A percentile compares a stretch with the other conserved stretches of the same genome.
Evolutionary conservation across 345 rosid genomes (phyloP).

Genomic region (Leavenworthia alabamica): DNA sequence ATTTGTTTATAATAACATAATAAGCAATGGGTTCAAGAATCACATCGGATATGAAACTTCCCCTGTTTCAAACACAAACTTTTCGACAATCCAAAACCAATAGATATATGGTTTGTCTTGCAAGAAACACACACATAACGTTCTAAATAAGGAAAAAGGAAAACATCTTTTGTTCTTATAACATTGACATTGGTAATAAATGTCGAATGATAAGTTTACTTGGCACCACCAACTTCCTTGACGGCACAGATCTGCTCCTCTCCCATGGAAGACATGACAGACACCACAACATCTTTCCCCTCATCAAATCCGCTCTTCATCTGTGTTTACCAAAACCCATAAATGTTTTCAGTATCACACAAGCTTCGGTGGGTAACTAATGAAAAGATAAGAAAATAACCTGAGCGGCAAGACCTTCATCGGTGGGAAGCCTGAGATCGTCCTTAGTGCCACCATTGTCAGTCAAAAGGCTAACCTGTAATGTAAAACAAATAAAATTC

Average conservation of each 20-base stretch:
- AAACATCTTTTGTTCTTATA: constrained; percentile 15
- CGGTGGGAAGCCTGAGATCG: constrained; percentile 73
- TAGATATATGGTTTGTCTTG: no score
- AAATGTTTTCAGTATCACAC: background rate
- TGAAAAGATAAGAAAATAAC: constrained; percentile 26
- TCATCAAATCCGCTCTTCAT: constrained; percentile 67
- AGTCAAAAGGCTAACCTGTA: constrained; percentile 70
- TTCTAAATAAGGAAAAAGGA: constrained; percentile 22
- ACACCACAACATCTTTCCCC: constrained; percentile 71
- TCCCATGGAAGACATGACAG: constrained; percentile 85
- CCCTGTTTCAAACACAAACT: no score
- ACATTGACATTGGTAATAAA: constrained; percentile 18
- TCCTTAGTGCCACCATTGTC: constrained; percentile 69
- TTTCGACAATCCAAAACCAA: no score
- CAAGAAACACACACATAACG: constrained; percentile 20
- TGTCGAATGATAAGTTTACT: constrained; percentile 36
- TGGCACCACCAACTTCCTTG: constrained; percentile 60
- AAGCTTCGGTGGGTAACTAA: background rate
- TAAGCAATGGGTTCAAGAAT: no score
- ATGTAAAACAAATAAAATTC: background rate
- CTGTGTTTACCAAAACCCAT: constrained; percentile 24
- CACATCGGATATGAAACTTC: no score
- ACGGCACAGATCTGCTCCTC: constrained; percentile 86
- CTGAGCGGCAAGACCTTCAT: constrained; percentile 54
- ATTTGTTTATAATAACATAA: no score